Percentiles rank a stretch among this genome's conserved stretches.
These are phyloP conservation scores for Nymphaea colorata DNA, from an alignment of 164 flowering plant genomes.

Conservation along the genomic window DNA sequence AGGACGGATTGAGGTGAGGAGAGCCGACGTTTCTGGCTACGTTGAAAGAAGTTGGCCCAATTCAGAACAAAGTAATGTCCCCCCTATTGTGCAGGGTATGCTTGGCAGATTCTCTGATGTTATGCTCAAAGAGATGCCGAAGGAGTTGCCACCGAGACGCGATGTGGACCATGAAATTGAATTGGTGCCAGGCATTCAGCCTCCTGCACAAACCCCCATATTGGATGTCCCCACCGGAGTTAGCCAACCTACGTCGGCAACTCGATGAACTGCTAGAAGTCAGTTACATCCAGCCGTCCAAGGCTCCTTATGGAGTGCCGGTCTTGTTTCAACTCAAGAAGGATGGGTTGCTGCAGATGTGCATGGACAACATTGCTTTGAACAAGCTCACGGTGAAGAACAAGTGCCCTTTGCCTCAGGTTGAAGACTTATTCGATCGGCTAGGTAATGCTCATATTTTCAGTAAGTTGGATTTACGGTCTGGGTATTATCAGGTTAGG, in stretches of 20 bases:
- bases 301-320: neutral
- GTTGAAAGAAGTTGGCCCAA: neutral
- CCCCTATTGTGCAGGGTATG: neutral
- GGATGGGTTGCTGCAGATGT: neutral
- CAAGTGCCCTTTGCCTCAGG: neutral
- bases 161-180: conserved; percentile 7
- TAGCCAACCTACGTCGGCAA: neutral
- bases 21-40: neutral
- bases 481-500: conserved; percentile 10
- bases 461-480: neutral
- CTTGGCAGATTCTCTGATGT: neutral
- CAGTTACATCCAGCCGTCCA: neutral
- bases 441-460: neutral
- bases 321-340: neutral
- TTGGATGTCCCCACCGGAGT: neutral
- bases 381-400: neutral
- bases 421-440: neutral
- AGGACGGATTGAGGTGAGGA: neutral
- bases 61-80: neutral
- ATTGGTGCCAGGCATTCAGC: neutral
- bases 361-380: neutral
- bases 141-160: neutral
- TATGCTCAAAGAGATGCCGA: neutral
- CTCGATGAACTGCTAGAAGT: neutral
- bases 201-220: neutral